phyloP scores from a whole-genome alignment of 257 asterid genomes.

The Buddleja alternifolia region DNA sequence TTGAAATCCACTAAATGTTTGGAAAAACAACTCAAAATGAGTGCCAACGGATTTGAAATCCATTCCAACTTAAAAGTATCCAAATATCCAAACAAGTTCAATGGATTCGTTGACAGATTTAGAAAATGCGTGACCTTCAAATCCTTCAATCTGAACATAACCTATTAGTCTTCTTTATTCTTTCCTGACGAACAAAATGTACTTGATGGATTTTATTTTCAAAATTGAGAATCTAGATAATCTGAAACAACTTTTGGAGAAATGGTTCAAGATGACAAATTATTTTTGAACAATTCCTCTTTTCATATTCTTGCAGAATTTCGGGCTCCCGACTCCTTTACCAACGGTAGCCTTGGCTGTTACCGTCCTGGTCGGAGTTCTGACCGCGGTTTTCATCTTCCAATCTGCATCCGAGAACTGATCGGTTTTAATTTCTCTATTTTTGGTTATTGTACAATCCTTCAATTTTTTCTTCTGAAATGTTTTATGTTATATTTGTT shows the following conservation, averaged over 20 bases:
- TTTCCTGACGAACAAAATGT: too few species aligned
- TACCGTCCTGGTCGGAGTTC: slow-evolving; percentile 75
- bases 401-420: slow-evolving; percentile 78
- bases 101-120: too few species aligned
- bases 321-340: slow-evolving; percentile 47
- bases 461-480: neutral
- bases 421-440: slow-evolving; percentile 17
- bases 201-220: too few species aligned
- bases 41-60: neutral
- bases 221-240: neutral
- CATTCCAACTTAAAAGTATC: too few species aligned
- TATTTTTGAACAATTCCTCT: neutral
- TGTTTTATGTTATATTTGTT: neutral
- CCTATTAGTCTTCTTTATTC: too few species aligned
- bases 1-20: neutral
- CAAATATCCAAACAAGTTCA: too few species aligned
- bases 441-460: slow-evolving; percentile 4
- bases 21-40: too few species aligned
- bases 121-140: too few species aligned
- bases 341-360: slow-evolving; percentile 64
- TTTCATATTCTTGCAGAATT: slow-evolving; percentile 37
- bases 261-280: neutral
- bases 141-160: too few species aligned
- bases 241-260: too few species aligned
- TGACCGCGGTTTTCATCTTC: slow-evolving; percentile 84